Evolutionary conservation across 2,329 filamentous ascomycete species (phyloP), one percentile per base, ranked within the genome.

Genomic region (Trichoderma brevicompactum): DNA sequence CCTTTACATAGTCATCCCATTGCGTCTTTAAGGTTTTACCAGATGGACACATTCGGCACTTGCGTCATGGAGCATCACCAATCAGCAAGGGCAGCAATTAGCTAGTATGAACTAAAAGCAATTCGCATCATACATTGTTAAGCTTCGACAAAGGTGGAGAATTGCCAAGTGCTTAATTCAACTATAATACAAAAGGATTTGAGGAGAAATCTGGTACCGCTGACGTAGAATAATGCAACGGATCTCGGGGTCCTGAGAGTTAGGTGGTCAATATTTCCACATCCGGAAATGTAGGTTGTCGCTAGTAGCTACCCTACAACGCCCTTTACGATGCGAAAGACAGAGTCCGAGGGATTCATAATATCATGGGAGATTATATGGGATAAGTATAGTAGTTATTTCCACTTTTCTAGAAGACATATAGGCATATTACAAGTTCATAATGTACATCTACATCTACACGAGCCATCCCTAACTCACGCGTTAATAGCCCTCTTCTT

Each of bases 401-500:
- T 28, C 23, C 23, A 2, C 5, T 5, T 28, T 28, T 28, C 23
- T 5, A 5, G 5, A 28, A 28, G 23, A 28, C 5, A 23, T 3
- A 36, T 19, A 6, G 12, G 23, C 2, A 5, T 34, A 23, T 28
- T 49, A 15, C 40, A 41, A 5, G 12, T 41, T 41, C 40, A 10
- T 15, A 15, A 41, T 41, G 12, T 41, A 12, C 40, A 41, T 5
- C 2, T 5, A 5, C 23, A 28, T 38, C 40, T 15, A 12, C 40
- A 41, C 6, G 12, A 41, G 40, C 36, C 10, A 38, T 41, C 40
- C 40, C 12, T 2, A 28, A 32, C n/a, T 50, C 46, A 55, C 7
- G 60, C 55, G 15, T 62, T 56, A 56, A 40, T 67, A 0, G 73
- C 72, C 19, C 73, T 68, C 61, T 68, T 67, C 67, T 69, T 73